These are phyloP conservation scores for Microbotryum scabiosae DNA, from an alignment of 1,284 basidiomycete genomes.

Conservation along the genomic window DNA sequence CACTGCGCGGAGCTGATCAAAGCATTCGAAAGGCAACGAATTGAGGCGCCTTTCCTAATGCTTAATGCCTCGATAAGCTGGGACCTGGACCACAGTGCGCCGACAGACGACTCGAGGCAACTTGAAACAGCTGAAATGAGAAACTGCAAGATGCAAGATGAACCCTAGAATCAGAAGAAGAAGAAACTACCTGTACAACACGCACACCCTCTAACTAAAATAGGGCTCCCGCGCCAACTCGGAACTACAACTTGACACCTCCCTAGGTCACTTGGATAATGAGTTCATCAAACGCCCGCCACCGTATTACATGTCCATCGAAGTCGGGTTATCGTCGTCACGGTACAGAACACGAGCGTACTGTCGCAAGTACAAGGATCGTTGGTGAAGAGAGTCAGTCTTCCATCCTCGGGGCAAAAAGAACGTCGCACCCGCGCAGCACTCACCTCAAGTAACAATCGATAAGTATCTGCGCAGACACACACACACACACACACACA, in stretches of 20 bases:
- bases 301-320: conserved; percentile 20
- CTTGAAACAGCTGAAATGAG: no score
- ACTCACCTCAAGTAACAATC: conserved; percentile 23
- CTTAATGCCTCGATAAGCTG: no score
- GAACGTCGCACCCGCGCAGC: neutral
- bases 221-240: no score
- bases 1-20: neutral
- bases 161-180: no score
- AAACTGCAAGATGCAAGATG: neutral
- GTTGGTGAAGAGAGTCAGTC: neutral
- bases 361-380: neutral
- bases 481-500: conserved; percentile 19
- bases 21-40: neutral
- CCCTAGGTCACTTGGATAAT: no score
- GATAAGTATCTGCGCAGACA: conserved; percentile 7
- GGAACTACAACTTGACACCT: no score
- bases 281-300: no score
- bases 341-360: conserved; percentile 16
- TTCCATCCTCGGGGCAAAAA: neutral
- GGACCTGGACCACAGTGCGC: no score
- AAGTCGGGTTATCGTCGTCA: conserved; percentile 12
- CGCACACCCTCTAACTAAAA: no score
- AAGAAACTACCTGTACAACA: no score
- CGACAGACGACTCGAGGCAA: no score
- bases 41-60: no score